A percentile compares a stretch with the other conserved stretches of the same genome.
Evolutionary conservation across 805 yeast species (phyloP).

Genomic region (Barnettozyma populi): DNA sequence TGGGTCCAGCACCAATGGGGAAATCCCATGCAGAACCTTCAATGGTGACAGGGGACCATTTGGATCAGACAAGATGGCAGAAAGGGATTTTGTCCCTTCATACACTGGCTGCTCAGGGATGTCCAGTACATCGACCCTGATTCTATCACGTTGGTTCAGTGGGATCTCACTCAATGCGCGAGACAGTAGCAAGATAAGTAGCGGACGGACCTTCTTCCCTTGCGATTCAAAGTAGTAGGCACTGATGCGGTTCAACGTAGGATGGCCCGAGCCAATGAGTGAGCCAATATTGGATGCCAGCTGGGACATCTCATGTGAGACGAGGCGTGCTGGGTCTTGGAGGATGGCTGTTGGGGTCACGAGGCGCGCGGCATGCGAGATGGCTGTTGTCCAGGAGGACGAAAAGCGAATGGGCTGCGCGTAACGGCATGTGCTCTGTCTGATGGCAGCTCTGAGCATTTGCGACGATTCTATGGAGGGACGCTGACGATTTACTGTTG

Average conservation of each 20-base stretch:
- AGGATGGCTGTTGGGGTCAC: constrained; percentile 59
- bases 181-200: constrained; percentile 76
- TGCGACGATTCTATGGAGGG: background rate
- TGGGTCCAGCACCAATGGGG: constrained; percentile 83
- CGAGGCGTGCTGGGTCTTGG: constrained; percentile 84
- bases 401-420: background rate
- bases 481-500: no score
- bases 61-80: constrained; percentile 43
- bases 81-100: constrained; percentile 48
- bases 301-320: constrained; percentile 87
- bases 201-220: constrained; percentile 92
- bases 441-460: background rate
- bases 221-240: constrained; percentile 93
- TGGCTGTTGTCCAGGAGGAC: constrained; percentile 47
- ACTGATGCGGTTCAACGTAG: constrained; percentile 86
- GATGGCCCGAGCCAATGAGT: constrained; percentile 89
- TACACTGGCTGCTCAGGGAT: constrained; percentile 62
- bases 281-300: constrained; percentile 82
- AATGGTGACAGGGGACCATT: constrained; percentile 73
- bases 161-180: constrained; percentile 81
- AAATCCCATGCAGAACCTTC: constrained; percentile 80
- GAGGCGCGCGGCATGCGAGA: constrained; percentile 66
- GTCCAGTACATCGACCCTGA: constrained; percentile 56
- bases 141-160: constrained; percentile 54
- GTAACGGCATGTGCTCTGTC: background rate